Conservation (phyloP, 192 early-diverging fungal genomes). For the Lunasporangiospora selenospora region DNA sequence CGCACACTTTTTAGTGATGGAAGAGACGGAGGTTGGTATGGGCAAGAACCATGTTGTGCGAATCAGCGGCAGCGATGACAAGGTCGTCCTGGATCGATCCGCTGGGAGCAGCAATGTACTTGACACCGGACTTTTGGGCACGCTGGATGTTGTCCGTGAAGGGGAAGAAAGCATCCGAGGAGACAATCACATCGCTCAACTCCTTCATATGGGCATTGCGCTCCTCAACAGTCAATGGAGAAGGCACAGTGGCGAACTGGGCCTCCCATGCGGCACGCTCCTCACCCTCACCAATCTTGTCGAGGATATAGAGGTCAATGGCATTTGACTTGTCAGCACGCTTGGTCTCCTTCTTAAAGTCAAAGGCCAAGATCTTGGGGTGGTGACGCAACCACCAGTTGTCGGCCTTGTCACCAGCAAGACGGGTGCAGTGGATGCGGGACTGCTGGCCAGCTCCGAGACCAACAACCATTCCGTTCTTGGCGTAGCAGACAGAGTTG, state of each 20-base stretch:
- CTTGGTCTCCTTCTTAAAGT: slow-evolving; percentile 89
- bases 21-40: slow-evolving; percentile 94
- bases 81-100: slow-evolving; percentile 90
- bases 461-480: slow-evolving; percentile 96
- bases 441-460: slow-evolving; percentile 99
- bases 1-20: slow-evolving; percentile 79
- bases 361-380: slow-evolving; percentile 88
- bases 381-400: slow-evolving; percentile 99
- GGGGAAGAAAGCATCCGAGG: slow-evolving; percentile 99
- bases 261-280: slow-evolving; percentile 82
- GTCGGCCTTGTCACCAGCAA: slow-evolving; percentile 99
- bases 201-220: slow-evolving; percentile 76
- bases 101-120: slow-evolving; percentile 88
- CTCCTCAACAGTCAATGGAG: slow-evolving; percentile 78
- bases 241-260: slow-evolving; percentile 83
- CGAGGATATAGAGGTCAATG: slow-evolving; percentile 93
- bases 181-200: slow-evolving; percentile 79
- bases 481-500: slow-evolving; percentile 99
- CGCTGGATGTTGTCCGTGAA: slow-evolving; percentile 96
- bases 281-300: slow-evolving; percentile 79
- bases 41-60: slow-evolving; percentile 80
- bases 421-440: slow-evolving; percentile 97
- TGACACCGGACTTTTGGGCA: slow-evolving; percentile 83
- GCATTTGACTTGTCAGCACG: slow-evolving; percentile 97
- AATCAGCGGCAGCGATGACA: slow-evolving; percentile 84